Conservation (phyloP, 1,284 basidiomycete species). For the Apiotrichum veenhuisii region DNA sequence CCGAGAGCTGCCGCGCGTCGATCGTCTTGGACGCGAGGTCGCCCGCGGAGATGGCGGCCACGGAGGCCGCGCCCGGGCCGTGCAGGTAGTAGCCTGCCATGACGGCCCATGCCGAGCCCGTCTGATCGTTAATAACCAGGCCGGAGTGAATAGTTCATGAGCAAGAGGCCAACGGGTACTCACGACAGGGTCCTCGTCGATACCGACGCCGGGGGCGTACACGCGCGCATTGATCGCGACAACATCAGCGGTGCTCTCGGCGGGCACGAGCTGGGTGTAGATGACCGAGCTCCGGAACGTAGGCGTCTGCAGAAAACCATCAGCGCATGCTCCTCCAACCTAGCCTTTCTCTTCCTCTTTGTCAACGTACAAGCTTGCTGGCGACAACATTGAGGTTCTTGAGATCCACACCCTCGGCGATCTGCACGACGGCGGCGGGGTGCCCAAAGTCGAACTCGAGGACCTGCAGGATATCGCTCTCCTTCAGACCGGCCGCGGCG, state of each 20-base stretch:
- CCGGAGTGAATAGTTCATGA: background rate
- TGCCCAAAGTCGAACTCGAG: conserved; percentile 18
- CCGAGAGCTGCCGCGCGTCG: conserved; percentile 11
- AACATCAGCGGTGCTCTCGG: background rate
- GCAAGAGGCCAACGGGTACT: conserved; percentile 9
- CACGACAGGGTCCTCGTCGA: conserved; percentile 43
- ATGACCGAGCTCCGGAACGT: conserved; percentile 13
- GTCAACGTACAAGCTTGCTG: conserved; percentile 24
- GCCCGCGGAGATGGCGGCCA: background rate
- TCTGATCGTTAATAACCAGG: conserved; percentile 4
- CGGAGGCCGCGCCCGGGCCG: background rate
- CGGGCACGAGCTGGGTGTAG: conserved; percentile 26
- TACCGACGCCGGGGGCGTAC: conserved; percentile 28
- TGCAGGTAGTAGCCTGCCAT: conserved; percentile 32
- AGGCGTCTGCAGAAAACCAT: background rate
- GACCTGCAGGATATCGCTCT: conserved; percentile 13
- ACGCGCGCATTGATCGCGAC: conserved; percentile 24
- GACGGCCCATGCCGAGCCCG: conserved; percentile 33
- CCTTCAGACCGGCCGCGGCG: conserved; percentile 7
- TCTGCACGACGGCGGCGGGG: conserved; percentile 19
- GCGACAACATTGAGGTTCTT: conserved; percentile 6
- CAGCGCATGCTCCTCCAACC: background rate
- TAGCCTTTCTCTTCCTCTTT: too few species aligned
- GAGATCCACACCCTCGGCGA: conserved; percentile 22
- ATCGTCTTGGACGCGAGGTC: background rate